Evolutionary conservation across 495 filamentous ascomycete genomes (phyloP).

Genomic region (Trichoderma erinaceum): DNA sequence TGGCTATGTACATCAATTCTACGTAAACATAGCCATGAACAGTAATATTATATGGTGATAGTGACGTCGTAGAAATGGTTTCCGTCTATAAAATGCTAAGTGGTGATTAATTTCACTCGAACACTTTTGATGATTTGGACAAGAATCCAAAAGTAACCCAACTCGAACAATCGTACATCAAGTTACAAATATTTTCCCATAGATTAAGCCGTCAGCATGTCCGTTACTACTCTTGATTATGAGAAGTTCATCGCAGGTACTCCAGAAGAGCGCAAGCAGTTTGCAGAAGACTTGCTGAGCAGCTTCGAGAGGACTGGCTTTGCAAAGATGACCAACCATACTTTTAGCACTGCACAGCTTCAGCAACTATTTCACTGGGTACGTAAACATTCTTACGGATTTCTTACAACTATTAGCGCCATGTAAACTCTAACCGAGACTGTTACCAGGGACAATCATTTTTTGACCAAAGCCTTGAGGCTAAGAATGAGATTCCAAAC

Average conservation of each 20-base stretch:
- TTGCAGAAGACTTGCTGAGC: not conserved
- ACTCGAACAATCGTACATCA: not conserved
- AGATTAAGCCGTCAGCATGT: not conserved
- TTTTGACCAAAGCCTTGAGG: not conserved
- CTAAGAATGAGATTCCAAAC: not conserved
- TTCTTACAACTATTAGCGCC: not conserved
- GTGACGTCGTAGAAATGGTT: not conserved
- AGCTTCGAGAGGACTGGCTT: not conserved
- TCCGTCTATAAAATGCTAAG: not conserved
- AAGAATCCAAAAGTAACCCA: not conserved
- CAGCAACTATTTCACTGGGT: not conserved
- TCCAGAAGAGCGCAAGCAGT: not conserved
- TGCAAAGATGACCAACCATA: conserved; percentile 1
- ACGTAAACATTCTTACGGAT: not conserved
- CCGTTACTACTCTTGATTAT: not conserved
- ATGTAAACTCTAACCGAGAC: not conserved
- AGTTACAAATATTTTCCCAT: not conserved
- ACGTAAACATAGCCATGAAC: not conserved
- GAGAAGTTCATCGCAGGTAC: not conserved
- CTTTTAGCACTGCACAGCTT: not conserved
- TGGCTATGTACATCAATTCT: too few relatives aligned
- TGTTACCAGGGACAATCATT: not conserved
- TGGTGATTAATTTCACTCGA: not conserved
- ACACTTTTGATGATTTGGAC: not conserved
- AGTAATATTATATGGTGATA: not conserved